Base-by-base conservation (phyloP, 768 basidiomycete species). In the Piloderma croceum region DNA sequence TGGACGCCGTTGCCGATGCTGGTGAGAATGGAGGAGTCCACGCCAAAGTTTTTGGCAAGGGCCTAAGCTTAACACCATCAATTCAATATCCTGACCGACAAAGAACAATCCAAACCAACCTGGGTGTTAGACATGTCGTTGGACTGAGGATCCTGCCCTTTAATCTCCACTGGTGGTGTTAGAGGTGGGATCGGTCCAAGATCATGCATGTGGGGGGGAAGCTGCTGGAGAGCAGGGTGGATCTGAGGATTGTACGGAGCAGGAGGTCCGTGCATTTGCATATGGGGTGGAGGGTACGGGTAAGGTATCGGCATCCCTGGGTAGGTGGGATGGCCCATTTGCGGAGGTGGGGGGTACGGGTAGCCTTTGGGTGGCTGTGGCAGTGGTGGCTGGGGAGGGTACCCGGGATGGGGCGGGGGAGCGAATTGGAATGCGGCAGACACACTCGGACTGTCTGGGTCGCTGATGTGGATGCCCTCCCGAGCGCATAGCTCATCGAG, bases 11-110 rank as follows among this genome's bases (percentile, higher is more conserved):
- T 60, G 38, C 70, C 65, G 34, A 87, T 66, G 43, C 74, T 76
- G 43, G 65, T 74, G 38, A 87, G 76, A 48, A 90, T 87, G 31
- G 73, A 71, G 20, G 78, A 67, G 36, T 81, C 75, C 21, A 90
- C 87, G 35, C 87, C 87, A 53, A 90, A 90, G 54, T 71, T 79
- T 61, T 80, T 84, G 31, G 83, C 87, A 36, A 89, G 73, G 19
- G 83, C 71, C 73, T 80, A 48, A 34, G 43, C n/a, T n/a, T 29
- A 43, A 39, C 12, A 42, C 37, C 15, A 19, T 41, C 22, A 32
- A 33, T n/a, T 50, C 11, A 60, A 37, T 24, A 13, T 36, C 18
- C 38, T 21, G 20, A 11, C 3, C 22, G 7, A 6, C 9, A 23
- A 40, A 24, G n/a, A 2, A 31, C 17, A 4, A 21, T 17, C 43